Evolutionary conservation across 176 grass and related monocot species (phyloP).

Genomic region (Calamus simplicifolius): DNA sequence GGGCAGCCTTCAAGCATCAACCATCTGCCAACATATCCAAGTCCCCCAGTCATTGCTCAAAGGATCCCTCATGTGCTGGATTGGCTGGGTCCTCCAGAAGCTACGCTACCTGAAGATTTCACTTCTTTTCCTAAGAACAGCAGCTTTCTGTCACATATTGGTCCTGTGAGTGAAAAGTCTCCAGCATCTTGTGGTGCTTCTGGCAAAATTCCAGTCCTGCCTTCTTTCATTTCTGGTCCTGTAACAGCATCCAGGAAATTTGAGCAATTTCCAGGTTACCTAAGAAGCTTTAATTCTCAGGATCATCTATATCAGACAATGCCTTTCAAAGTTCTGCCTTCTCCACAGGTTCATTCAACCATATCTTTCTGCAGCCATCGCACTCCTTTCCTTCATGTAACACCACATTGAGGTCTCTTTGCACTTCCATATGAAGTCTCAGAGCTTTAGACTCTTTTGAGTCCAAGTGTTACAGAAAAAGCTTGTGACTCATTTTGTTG

Average conservation of each 20-base stretch:
- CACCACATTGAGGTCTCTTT: not conserved
- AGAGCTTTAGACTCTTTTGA: no score
- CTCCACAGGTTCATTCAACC: conserved; percentile 21
- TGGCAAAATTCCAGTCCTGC: not conserved
- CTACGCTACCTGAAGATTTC: not conserved
- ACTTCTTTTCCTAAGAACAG: not conserved
- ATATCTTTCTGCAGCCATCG: not conserved
- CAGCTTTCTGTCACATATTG: no score
- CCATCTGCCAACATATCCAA: conserved; percentile 16
- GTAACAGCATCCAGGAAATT: not conserved
- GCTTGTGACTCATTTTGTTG: no score
- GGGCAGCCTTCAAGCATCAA: not conserved
- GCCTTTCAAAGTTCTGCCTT: not conserved
- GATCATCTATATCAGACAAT: not conserved
- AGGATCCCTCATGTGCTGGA: conserved; percentile 30
- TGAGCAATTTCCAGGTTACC: conserved; percentile 11
- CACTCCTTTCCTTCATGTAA: conserved; percentile 9
- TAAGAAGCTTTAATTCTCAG: not conserved
- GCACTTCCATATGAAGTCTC: no score
- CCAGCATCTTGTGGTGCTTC: not conserved
- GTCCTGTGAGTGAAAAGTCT: not conserved
- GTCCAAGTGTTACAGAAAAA: no score
- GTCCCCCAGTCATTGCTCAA: conserved; percentile 5
- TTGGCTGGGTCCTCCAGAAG: conserved; percentile 16
- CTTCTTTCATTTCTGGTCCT: not conserved